Base-by-base conservation (phyloP, 192 early-diverging fungal species). In the Coemansia sp. region DNA sequence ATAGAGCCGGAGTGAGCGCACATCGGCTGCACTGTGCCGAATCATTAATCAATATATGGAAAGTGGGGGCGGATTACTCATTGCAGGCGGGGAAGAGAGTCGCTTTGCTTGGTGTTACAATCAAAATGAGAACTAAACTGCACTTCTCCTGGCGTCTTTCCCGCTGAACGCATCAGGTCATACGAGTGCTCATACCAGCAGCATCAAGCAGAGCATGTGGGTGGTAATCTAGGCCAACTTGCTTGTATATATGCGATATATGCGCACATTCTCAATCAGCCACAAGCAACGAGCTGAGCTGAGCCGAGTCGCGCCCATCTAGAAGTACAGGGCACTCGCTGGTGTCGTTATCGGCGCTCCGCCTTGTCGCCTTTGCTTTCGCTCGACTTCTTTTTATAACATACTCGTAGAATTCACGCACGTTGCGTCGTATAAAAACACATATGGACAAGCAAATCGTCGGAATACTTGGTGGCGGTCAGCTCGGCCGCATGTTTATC, bases 401-500 rank as follows among this genome's bases (percentile, higher is more conserved):
- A 5, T 16, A 16, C 20, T 55, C 31, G 18, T 13, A 13, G 55
- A 60, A 34, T 60, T 60, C 57, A 5, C 57, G 15, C 16, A 60
- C 57, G 10, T 36, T n/a, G 29, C 15, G 31, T 18, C 34, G 4
- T 60, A 60, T 60, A 36, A 31, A 16, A 60, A 33, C 27, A 18
- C 31, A 7, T 31, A 82, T 84, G 82, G 82, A 84, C 63, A 63
- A 40, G 38, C 74, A 73, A 33, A 71, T 84, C 41, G 61, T 87
- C 24, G 86, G 86, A 38, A 80, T 94, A 62, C 86, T 91, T 60
- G 88, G 89, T 61, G 95, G 97, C 43, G 98, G 98, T n/a, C 98
- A 99, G 84, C 91, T 99, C 29, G 98, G 98, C 10, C 89, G 97
- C 77, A 99, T 99, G 98, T 85, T 97, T 74, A 87, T 93, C 43